phyloP scores from a whole-genome alignment of 495 filamentous ascomycete genomes.

The Parathielavia appendiculata region DNA sequence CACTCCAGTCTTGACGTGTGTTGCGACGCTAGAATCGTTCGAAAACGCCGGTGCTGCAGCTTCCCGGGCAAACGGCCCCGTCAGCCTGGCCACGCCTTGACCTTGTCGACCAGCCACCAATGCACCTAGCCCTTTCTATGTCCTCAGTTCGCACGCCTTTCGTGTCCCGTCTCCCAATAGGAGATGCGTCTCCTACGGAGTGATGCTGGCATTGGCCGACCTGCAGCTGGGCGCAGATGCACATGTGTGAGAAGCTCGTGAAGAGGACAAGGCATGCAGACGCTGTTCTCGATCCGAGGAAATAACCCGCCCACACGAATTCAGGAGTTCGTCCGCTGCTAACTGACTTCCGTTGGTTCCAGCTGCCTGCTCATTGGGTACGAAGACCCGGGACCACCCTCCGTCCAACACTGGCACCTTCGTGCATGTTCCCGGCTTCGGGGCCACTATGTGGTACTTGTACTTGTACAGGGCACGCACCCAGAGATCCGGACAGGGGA shows the following conservation, averaged over 20 bases:
- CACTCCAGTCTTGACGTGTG: not conserved
- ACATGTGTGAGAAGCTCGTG: not conserved
- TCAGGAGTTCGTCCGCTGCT: not conserved
- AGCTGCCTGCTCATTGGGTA: not conserved
- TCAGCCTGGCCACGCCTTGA: not conserved
- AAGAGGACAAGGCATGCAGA: not conserved
- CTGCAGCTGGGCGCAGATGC: conserved; percentile 3
- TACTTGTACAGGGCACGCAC: not conserved
- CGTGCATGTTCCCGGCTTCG: conserved; percentile 4
- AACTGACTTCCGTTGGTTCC: not conserved
- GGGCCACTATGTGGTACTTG: not conserved
- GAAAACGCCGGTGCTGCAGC: conserved; percentile 1
- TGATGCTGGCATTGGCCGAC: not conserved
- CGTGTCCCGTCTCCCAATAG: not conserved
- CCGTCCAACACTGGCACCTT: not conserved
- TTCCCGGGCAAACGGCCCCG: conserved; percentile 14
- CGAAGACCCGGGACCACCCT: not conserved
- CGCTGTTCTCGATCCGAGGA: not conserved
- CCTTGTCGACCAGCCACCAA: not conserved
- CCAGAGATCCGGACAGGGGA: not conserved
- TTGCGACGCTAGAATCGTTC: not conserved
- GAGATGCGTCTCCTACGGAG: no score
- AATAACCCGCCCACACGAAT: conserved; percentile 1
- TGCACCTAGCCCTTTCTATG: not conserved
- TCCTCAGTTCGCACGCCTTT: not conserved